Percentiles rank a stretch among this genome's conserved stretches.
These are phyloP conservation scores for Boletales sp. DNA, from an alignment of 768 basidiomycete species.

Conservation along the genomic window DNA sequence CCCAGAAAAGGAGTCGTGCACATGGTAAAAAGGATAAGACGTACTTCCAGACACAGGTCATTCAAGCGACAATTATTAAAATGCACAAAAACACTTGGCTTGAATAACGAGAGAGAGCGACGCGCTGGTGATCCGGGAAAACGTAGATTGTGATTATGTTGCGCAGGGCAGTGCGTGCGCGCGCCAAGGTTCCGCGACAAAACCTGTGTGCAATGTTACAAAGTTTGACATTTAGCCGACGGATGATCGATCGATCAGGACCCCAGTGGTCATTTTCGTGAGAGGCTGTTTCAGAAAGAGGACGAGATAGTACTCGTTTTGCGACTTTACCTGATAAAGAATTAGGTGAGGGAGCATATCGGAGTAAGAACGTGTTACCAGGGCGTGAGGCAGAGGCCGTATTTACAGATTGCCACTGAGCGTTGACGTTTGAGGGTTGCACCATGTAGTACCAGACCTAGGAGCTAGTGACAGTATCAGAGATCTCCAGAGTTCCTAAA, in stretches of 20 bases:
- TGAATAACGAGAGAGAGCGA: background rate
- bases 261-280: background rate
- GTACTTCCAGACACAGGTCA: background rate
- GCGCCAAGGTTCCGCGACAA: no score
- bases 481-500: no score
- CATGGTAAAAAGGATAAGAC: background rate
- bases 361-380: background rate
- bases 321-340: background rate
- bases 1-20: background rate
- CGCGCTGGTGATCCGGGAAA: background rate
- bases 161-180: no score
- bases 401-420: background rate
- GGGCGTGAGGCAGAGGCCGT: background rate
- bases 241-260: background rate
- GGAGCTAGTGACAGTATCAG: no score
- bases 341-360: no score
- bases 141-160: constrained; percentile 3
- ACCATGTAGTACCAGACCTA: no score
- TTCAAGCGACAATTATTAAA: background rate
- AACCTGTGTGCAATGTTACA: no score
- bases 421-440: no score
- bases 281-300: background rate
- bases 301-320: background rate
- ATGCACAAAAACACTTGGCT: background rate
- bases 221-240: no score